phyloP scores from a whole-genome alignment of 345 rosid species.

The Gossypium bickii region DNA sequence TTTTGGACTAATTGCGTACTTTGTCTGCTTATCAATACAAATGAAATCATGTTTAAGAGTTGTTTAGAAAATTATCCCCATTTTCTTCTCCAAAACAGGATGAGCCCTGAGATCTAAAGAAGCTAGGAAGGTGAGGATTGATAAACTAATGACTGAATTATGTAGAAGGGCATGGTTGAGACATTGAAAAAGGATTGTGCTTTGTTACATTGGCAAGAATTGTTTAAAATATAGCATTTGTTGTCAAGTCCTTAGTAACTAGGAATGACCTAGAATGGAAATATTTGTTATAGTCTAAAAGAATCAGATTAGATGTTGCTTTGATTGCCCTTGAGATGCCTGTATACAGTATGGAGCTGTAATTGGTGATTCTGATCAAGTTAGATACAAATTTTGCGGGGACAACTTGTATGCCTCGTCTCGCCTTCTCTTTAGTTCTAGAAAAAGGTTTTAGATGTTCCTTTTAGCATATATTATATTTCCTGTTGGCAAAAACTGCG shows the following conservation, averaged over 20 bases:
- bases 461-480: neutral
- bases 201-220: neutral
- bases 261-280: neutral
- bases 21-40: neutral
- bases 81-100: neutral
- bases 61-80: neutral
- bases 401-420: neutral
- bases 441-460: neutral
- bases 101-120: neutral
- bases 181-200: neutral
- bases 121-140: neutral
- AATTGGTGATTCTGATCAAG: neutral
- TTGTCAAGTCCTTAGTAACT: neutral
- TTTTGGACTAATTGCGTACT: neutral
- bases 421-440: neutral
- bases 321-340: neutral
- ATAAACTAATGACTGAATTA: neutral
- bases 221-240: neutral
- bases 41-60: neutral
- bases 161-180: neutral
- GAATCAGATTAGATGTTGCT: neutral
- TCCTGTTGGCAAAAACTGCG: neutral
- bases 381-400: neutral
- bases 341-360: neutral
- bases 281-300: neutral